Base-by-base conservation (phyloP, 2,329 filamentous ascomycete species). In the Colletotrichum sp. region DNA sequence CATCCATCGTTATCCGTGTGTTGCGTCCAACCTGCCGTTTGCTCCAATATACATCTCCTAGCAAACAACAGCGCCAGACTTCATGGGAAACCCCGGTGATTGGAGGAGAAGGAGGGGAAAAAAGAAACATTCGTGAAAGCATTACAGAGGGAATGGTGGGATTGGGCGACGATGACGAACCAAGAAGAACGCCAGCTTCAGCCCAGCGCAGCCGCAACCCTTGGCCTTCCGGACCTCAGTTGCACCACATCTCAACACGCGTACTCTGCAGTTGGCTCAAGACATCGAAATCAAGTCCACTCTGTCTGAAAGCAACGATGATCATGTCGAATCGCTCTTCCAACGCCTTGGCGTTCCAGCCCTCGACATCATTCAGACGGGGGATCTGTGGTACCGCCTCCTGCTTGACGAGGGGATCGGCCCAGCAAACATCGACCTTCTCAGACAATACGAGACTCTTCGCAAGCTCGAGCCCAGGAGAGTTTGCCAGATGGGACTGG, bases 401-500 rank as follows among this genome's bases (percentile, higher is more conserved):
- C 69, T 87, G 86, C 54, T 81, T 77, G 16, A 87, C 86, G 24
- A 87, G 75, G 3, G 86, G 83, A 75, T 88, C 87, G 6, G 81
- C 82, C 82, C 85, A 88, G 61, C 78, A 75, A 36, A 88, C 83
- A n/a, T 87, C 78, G 15, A 84, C 82, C 68, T 83, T 80, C 59
- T 81, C 76, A 3, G 82, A 82, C 43, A 82, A 61, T 2, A 82
- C 76, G 3, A 86, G 79, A 54, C 77, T 82, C 70, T 82, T 83
- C 34, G 84, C 82, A 8, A 88, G 77, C 65, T 84, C 84, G 4
- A 87, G 78, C 2, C 86, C 86, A 0, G 87, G 87, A 0, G 87
- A 88, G 76, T 88, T 86, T 70, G 82, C 84, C 4, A 89, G 78
- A 61, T 85, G 83, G 0, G 85, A 83, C 75, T 89, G 87, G 5